Evolutionary conservation across 768 basidiomycete species (phyloP).

Genomic region (Panaeolus papilionaceus): DNA sequence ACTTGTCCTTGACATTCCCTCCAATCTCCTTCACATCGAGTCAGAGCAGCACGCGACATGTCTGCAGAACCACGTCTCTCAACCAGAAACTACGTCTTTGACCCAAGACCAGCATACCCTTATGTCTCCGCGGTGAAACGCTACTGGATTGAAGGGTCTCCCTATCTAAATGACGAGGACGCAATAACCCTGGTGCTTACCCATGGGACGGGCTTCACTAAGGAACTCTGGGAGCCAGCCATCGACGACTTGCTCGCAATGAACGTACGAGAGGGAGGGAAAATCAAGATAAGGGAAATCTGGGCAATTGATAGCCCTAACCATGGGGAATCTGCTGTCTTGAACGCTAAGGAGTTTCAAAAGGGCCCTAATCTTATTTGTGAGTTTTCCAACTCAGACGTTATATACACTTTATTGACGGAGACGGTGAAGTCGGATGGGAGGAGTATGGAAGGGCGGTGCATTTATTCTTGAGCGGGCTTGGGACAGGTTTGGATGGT

Average conservation of each 20-base stretch:
- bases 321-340: conserved; percentile 56
- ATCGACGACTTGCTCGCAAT: conserved; percentile 51
- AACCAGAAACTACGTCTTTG: conserved; percentile 48
- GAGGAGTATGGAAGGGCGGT: conserved; percentile 57
- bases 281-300: conserved; percentile 48
- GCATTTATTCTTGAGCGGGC: conserved; percentile 53
- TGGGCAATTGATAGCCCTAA: conserved; percentile 63
- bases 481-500: conserved; percentile 51
- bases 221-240: conserved; percentile 66
- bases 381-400: conserved; percentile 31
- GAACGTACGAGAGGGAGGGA: conserved; percentile 24
- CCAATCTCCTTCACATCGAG: neutral
- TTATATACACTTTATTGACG: neutral
- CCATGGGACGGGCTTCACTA: conserved; percentile 62
- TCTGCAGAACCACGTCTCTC: conserved; percentile 16
- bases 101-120: conserved; percentile 59
- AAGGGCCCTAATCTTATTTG: conserved; percentile 49
- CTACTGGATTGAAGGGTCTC: conserved; percentile 46
- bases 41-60: neutral
- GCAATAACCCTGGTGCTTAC: conserved; percentile 56
- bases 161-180: conserved; percentile 39
- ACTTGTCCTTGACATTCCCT: neutral
- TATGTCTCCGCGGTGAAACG: conserved; percentile 55
- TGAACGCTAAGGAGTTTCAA: conserved; percentile 52
- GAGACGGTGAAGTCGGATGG: conserved; percentile 48